phyloP scores from a whole-genome alignment of 495 filamentous ascomycete species.

The Lindgomyces ingoldianus region DNA sequence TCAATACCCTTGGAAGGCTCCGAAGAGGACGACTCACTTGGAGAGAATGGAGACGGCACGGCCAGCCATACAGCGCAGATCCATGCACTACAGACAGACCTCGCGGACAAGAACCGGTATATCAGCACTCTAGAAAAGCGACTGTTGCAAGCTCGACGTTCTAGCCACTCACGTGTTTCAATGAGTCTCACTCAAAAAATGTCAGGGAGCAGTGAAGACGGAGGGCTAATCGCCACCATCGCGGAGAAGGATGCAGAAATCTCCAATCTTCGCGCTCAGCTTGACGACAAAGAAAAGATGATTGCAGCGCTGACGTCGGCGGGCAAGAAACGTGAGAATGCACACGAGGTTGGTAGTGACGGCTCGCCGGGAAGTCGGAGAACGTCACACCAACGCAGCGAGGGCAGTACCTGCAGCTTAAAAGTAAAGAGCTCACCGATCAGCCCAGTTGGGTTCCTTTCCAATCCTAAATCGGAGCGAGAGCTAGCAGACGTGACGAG shows the following conservation, averaged over 20 bases:
- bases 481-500: slow-evolving; percentile 85
- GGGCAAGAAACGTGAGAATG: slow-evolving; percentile 80
- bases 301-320: slow-evolving; percentile 83
- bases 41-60: slow-evolving; percentile 83
- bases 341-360: slow-evolving; percentile 58
- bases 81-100: slow-evolving; percentile 85
- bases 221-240: slow-evolving; percentile 65
- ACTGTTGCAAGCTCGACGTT: slow-evolving; percentile 84
- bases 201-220: slow-evolving; percentile 63
- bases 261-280: slow-evolving; percentile 78
- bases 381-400: slow-evolving; percentile 43
- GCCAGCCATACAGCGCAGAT: slow-evolving; percentile 81
- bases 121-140: slow-evolving; percentile 91
- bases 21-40: slow-evolving; percentile 67
- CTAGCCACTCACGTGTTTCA: slow-evolving; percentile 84
- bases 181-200: slow-evolving; percentile 54
- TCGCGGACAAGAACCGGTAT: slow-evolving; percentile 93
- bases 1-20: slow-evolving; percentile 16
- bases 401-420: slow-evolving; percentile 42
- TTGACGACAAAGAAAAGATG: slow-evolving; percentile 98
- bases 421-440: slow-evolving; percentile 31
- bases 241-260: slow-evolving; percentile 95
- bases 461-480: slow-evolving; percentile 52
- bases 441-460: slow-evolving; percentile 27
- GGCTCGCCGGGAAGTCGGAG: slow-evolving; percentile 43